phyloP scores from a whole-genome alignment of 1,284 basidiomycete species.

The Papiliotrema fonsecae region DNA sequence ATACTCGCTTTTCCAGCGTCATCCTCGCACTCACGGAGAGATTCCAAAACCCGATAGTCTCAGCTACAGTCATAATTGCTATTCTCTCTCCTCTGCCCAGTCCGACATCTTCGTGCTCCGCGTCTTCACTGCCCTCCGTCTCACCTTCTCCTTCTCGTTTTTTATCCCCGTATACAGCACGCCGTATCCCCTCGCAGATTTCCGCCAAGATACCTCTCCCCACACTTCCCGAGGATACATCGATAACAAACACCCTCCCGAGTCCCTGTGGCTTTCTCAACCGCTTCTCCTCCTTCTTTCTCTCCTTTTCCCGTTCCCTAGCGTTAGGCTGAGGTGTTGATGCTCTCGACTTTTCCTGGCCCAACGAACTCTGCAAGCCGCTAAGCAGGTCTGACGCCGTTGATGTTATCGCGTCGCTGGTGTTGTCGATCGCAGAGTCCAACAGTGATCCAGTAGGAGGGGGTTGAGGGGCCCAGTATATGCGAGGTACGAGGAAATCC shows the following conservation, averaged over 20 bases:
- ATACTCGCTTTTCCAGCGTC: neutral
- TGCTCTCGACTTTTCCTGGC: slow-evolving; percentile 27
- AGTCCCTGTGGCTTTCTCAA: slow-evolving; percentile 63
- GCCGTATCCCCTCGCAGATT: slow-evolving; percentile 63
- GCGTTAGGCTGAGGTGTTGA: slow-evolving; percentile 45
- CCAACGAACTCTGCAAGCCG: slow-evolving; percentile 38
- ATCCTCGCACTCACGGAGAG: slow-evolving; percentile 61
- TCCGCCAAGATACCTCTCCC: slow-evolving; percentile 68
- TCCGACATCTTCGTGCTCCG: slow-evolving; percentile 44
- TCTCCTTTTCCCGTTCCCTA: slow-evolving; percentile 27
- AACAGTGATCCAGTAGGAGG: slow-evolving; percentile 48
- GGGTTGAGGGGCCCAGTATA: slow-evolving; percentile 76
- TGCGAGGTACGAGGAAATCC: slow-evolving; percentile 78
- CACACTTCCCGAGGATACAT: slow-evolving; percentile 71
- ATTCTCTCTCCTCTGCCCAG: slow-evolving; percentile 50
- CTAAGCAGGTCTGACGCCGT: slow-evolving; percentile 43
- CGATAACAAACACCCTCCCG: slow-evolving; percentile 81
- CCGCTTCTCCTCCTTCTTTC: slow-evolving; percentile 26
- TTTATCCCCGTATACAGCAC: slow-evolving; percentile 64
- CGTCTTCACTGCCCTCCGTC: slow-evolving; percentile 10
- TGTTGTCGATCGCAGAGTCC: slow-evolving; percentile 54
- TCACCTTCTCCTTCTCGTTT: slow-evolving; percentile 38
- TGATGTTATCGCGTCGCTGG: slow-evolving; percentile 35
- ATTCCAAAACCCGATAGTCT: slow-evolving; percentile 82
- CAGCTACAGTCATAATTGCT: slow-evolving; percentile 83